Percentiles rank a stretch among this genome's conserved stretches.
Conservation (phyloP, 139 green algal genomes). For the Picocystis salinarum region DNA sequence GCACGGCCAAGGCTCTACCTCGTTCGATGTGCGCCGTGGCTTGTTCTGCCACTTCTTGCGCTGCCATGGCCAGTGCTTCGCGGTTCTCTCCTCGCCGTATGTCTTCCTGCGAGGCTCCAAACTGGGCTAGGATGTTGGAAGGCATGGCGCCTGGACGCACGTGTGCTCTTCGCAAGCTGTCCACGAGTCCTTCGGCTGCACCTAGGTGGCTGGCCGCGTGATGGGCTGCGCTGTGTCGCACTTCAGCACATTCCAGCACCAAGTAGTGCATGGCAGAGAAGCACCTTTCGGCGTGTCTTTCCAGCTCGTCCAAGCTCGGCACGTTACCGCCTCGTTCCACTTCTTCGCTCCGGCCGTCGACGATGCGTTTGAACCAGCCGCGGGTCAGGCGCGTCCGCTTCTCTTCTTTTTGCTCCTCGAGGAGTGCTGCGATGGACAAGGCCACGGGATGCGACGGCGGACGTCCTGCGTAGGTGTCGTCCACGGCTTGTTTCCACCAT, state of each 20-base stretch:
- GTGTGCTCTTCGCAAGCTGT: too few relatives aligned
- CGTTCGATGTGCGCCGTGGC: too few relatives aligned
- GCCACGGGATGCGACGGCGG: slow-evolving; percentile 30
- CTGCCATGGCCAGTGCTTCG: too few relatives aligned
- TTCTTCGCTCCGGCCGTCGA: slow-evolving; percentile 39
- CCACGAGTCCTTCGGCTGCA: too few relatives aligned
- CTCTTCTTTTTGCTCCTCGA: slow-evolving; percentile 5
- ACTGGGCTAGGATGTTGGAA: too few relatives aligned
- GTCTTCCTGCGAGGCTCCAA: too few relatives aligned
- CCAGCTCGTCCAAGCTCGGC: slow-evolving; percentile 30
- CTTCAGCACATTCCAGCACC: slow-evolving; percentile 28
- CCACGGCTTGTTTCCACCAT: slow-evolving; percentile 61
- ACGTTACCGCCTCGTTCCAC: slow-evolving; percentile 24
- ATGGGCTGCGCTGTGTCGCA: slow-evolving; percentile 31
- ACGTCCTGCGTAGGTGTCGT: slow-evolving; percentile 20
- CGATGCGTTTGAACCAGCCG: slow-evolving; percentile 48
- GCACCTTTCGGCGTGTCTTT: slow-evolving; percentile 49
- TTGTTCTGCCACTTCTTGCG: too few relatives aligned
- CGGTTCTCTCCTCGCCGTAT: too few relatives aligned
- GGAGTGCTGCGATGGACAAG: slow-evolving; percentile 23
- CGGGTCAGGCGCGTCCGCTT: slow-evolving; percentile 11
- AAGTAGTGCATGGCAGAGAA: slow-evolving; percentile 30
- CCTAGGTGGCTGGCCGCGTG: slow-evolving; percentile 54
- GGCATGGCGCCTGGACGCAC: too few relatives aligned
- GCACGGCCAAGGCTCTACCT: too few relatives aligned